Base-by-base conservation (phyloP, 148 eudicot genomes). In the Polygonum aviculare region DNA sequence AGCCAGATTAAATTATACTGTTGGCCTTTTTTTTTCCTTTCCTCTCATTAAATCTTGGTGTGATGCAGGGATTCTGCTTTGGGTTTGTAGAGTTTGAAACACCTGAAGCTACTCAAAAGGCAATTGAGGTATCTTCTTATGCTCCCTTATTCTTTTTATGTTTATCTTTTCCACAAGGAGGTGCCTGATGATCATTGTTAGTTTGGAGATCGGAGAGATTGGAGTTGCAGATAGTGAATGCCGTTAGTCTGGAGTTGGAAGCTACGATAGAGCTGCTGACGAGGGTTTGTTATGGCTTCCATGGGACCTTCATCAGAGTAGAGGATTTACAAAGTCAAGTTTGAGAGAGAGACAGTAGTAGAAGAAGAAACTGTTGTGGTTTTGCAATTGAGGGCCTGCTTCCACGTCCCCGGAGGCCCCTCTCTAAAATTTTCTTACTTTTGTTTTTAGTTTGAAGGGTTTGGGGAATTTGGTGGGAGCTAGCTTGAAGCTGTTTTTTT, bases 241-340 rank as follows among this genome's bases (percentile, higher is more conserved):
- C 93, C 6, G 22, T 45, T 40, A 84, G 39, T 16, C 12, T 93
- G 77, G 75, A 89, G 69, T 14, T 84, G 16, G 96, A 87, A 6
- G 98, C 98, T 1, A 73, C 87, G 0, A 81, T 93, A 1, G n/a
- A 88, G 81, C 85, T 90, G 0, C 98, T 93, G 0, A 87, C 96
- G 0, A 78, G 98, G 15, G 98, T 93, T 36, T 93, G 96, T 0
- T 93, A 93, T 18, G 98, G 98, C 3, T 93, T 93, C 67, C 98
- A 93, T 12, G 98, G 98, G 21, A 89, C 98, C 12, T 93, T 93
- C 74, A 82, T 93, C 11, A 80, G 78, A 3, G 80, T 88, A 0
- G 74, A 84, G 4, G 93, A 93, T 60, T 74, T 93, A 26, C 84
- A 79, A 5, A 82, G 69, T 11, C 98, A 93, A 77, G 90, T 81